A percentile compares a stretch with the other conserved stretches of the same genome.
Conservation (phyloP, 345 rosid species). For the Gossypium herbaceum region DNA sequence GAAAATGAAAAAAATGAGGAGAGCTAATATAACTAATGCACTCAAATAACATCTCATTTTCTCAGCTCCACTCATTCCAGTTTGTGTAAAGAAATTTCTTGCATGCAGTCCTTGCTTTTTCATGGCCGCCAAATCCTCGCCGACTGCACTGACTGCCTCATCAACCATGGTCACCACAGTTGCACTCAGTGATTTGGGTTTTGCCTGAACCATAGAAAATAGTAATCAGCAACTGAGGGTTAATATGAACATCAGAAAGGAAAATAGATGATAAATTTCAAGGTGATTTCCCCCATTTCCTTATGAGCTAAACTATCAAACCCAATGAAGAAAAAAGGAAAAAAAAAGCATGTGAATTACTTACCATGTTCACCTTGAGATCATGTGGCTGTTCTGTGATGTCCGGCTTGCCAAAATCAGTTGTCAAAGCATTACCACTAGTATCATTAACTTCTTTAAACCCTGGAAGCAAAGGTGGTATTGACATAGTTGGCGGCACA, state of each 20-base stretch:
- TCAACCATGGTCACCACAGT: constrained; percentile 75
- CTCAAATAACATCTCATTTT: constrained; percentile 78
- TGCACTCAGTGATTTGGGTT: constrained; percentile 59
- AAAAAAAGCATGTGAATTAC: constrained; percentile 22
- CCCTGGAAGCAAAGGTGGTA: constrained; percentile 79
- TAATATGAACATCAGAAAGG: background rate
- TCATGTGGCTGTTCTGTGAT: constrained; percentile 72
- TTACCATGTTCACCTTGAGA: constrained; percentile 66
- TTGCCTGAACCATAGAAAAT: constrained; percentile 47
- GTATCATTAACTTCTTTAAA: constrained; percentile 55
- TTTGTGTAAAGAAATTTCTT: constrained; percentile 69
- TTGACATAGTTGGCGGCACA: constrained; percentile 62
- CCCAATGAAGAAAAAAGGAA: background rate
- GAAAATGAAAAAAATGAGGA: background rate
- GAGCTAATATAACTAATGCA: constrained; percentile 30
- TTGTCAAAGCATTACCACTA: constrained; percentile 44
- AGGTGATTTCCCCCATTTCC: background rate
- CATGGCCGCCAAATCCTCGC: constrained; percentile 92
- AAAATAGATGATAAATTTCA: background rate
- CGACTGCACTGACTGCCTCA: constrained; percentile 85
- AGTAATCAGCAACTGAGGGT: background rate
- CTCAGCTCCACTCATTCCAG: constrained; percentile 62
- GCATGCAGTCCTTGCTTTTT: constrained; percentile 79
- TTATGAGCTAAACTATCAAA: background rate
- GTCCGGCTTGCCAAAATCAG: constrained; percentile 51